Conservation (phyloP, 2,329 filamentous ascomycete genomes). For the Trichoderma lentiforme region DNA sequence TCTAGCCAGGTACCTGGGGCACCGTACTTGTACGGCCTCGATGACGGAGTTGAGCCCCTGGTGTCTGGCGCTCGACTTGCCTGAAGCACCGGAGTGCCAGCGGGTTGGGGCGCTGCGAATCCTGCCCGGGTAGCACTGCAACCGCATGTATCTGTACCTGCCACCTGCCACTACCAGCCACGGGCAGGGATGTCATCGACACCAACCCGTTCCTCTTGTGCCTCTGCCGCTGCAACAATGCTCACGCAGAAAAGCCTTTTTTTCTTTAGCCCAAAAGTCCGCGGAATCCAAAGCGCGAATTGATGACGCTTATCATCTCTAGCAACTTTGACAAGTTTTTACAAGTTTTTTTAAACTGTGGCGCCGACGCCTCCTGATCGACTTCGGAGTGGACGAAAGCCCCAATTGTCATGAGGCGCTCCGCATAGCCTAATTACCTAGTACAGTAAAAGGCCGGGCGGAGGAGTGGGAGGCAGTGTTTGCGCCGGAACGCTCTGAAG, state of each 20-base stretch:
- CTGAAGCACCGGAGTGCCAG: constrained; percentile 5
- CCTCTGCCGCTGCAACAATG: neutral
- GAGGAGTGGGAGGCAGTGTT: neutral
- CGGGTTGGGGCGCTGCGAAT: neutral
- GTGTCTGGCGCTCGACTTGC: constrained; percentile 9
- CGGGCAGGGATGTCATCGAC: constrained; percentile 8
- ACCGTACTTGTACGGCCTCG: neutral
- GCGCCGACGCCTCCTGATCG: constrained; percentile 8
- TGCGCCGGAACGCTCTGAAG: neutral
- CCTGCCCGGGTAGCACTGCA: neutral
- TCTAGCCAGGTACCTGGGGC: neutral
- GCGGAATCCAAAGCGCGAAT: neutral
- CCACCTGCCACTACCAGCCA: constrained; percentile 3
- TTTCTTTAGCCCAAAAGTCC: neutral
- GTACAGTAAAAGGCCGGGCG: neutral
- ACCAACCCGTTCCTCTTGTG: neutral
- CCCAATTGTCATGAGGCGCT: constrained; percentile 3
- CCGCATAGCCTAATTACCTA: constrained; percentile 13
- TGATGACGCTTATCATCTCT: neutral
- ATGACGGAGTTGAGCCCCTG: neutral
- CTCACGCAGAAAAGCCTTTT: neutral
- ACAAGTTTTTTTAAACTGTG: constrained; percentile 1
- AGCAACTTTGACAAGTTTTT: neutral
- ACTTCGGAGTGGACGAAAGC: constrained; percentile 3
- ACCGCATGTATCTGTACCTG: neutral